Base-by-base conservation (phyloP, 2,329 filamentous ascomycete genomes). In the Claviceps purpurea region DNA sequence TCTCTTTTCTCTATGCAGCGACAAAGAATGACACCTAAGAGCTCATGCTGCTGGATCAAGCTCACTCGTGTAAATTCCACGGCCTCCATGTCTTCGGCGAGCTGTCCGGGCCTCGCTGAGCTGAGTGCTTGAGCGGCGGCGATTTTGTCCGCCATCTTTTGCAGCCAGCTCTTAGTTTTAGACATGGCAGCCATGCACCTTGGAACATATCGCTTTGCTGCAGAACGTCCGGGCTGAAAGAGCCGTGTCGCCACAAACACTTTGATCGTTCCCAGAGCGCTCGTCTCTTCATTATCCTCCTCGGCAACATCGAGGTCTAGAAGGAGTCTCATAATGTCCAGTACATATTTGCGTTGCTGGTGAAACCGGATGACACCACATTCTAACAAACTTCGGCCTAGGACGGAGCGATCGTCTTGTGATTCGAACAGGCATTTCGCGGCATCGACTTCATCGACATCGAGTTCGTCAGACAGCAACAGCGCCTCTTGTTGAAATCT, bases 321-420 rank as follows among this genome's bases (percentile, higher is more conserved):
- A 52, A 95, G 76, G 34, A 96, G 75, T 50, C 90, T 84, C 60
- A 96, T 73, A 60, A 85, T 89, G 65, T 95, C 87, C 38, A 97
- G 79, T 43, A 94, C 71, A 61, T 85, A 89, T 62, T 87, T 85
- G 57, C 91, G 82, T 59, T 87, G 82, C 60, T 90, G 83, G 67
- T 98, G 91, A 67, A 94, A 95, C 57, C 84, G 81, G 62, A 97
- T 86, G 57, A 96, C 79, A 54, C 86, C 86, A 59, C 85, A 85
- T 64, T 90, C 83, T 51, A 89, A 75, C 54, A 87, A 75, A 3
- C 87, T 77, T 24, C 87, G 81, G 55, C 88, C 88, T 5, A 89
- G 73, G 16, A 79, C 73, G 45, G 79, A 74, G 16, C 81, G 75
- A 59, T 90, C 84, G 40, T 81, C 77, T 63, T 87, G 79, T 18